These are phyloP conservation scores for Sodiomyces alkalinus DNA, from an alignment of 2,329 filamentous ascomycete species.

Conservation along the genomic window DNA sequence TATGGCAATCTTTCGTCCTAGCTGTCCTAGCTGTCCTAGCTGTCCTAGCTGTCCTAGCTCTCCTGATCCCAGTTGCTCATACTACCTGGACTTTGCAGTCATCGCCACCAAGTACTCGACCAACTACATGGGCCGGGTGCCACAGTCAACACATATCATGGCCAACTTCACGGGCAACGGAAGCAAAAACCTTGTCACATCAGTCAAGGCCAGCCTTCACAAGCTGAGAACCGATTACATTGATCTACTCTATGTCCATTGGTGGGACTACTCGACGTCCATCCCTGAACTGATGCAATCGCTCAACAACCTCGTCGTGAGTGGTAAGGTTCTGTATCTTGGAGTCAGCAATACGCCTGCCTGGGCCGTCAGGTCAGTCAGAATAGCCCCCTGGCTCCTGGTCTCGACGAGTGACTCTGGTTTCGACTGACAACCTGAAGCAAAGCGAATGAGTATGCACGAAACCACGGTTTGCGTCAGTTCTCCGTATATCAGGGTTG, in stretches of 20 bases:
- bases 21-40: background rate
- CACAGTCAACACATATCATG: slow-evolving; percentile 24
- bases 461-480: slow-evolving; percentile 51
- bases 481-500: slow-evolving; percentile 56
- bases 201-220: slow-evolving; percentile 37
- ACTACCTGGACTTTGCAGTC: slow-evolving; percentile 27
- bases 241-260: slow-evolving; percentile 49
- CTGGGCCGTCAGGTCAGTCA: slow-evolving; percentile 40
- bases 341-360: slow-evolving; percentile 55
- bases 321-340: slow-evolving; percentile 50
- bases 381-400: background rate
- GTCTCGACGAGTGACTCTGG: background rate
- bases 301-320: slow-evolving; percentile 41
- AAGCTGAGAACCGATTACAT: slow-evolving; percentile 56
- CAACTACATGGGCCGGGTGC: slow-evolving; percentile 33
- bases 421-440: slow-evolving; percentile 12
- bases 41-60: background rate
- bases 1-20: slow-evolving; percentile 18
- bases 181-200: slow-evolving; percentile 42
- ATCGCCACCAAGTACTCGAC: slow-evolving; percentile 56
- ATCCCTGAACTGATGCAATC: slow-evolving; percentile 55
- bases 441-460: slow-evolving; percentile 54
- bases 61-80: background rate
- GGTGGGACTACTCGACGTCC: slow-evolving; percentile 53
- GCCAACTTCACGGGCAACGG: slow-evolving; percentile 44